A percentile compares a stretch with the other conserved stretches of the same genome.
Conservation (phyloP, 768 basidiomycete genomes). For the Pulveroboletus frians region DNA sequence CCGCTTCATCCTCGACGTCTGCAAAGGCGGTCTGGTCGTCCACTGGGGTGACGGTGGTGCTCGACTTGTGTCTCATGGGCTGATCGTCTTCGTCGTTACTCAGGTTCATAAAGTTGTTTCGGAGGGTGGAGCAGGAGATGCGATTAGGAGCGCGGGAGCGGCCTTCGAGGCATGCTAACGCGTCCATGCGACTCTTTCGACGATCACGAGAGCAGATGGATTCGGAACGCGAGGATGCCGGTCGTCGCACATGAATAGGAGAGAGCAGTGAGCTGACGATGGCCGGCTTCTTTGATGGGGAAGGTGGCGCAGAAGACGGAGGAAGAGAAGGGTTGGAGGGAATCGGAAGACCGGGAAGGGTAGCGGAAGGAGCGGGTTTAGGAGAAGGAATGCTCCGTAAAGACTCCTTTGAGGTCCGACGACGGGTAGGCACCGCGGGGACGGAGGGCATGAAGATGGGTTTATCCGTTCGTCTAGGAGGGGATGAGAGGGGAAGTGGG, state of each 20-base stretch:
- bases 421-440: slow-evolving; percentile 10
- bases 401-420: slow-evolving; percentile 37
- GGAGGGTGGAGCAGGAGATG: slow-evolving; percentile 12
- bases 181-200: slow-evolving; percentile 48
- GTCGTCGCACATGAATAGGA: slow-evolving; percentile 11
- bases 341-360: slow-evolving; percentile 43
- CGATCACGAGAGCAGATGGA: slow-evolving; percentile 46
- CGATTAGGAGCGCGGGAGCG: slow-evolving; percentile 29
- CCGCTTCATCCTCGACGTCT: slow-evolving; percentile 31
- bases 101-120: slow-evolving; percentile 62
- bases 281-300: slow-evolving; percentile 8
- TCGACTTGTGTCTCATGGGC: background rate
- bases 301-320: background rate
- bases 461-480: slow-evolving; percentile 23
- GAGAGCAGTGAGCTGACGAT: slow-evolving; percentile 16
- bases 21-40: slow-evolving; percentile 26
- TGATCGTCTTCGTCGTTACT: slow-evolving; percentile 58
- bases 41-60: slow-evolving; percentile 2
- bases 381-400: slow-evolving; percentile 52
- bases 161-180: slow-evolving; percentile 63
- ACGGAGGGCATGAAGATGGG: slow-evolving; percentile 14
- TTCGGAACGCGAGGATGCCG: slow-evolving; percentile 21
- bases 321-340: background rate
- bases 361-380: slow-evolving; percentile 53
- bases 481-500: background rate